A percentile compares a stretch with the other conserved stretches of the same genome.
These are phyloP conservation scores for Phytopythium vexans DNA, from an alignment of 352 stramenopile genomes.

Conservation along the genomic window DNA sequence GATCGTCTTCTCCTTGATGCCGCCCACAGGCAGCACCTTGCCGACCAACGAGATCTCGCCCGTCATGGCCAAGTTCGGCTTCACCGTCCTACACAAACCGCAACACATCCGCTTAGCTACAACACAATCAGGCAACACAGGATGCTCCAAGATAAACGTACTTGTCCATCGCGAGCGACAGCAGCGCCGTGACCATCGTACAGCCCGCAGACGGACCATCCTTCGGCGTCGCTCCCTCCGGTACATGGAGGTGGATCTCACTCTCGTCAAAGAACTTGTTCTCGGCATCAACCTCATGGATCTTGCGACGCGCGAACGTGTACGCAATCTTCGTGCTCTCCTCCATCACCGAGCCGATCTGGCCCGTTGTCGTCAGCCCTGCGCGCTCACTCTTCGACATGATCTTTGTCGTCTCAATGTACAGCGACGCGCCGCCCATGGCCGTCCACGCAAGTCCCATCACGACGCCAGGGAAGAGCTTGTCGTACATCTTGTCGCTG, in stretches of 20 bases:
- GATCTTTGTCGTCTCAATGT: conserved; percentile 94
- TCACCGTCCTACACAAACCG: conserved; percentile 68
- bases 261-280: conserved; percentile 95
- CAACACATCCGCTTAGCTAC: conserved; percentile 8
- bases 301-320: conserved; percentile 88
- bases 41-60: conserved; percentile 95
- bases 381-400: conserved; percentile 62
- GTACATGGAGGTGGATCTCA: conserved; percentile 98
- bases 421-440: conserved; percentile 98
- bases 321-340: conserved; percentile 98
- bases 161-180: conserved; percentile 94
- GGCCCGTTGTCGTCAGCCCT: conserved; percentile 88
- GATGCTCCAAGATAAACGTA: conserved; percentile 26
- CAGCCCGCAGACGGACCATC: conserved; percentile 97
- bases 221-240: conserved; percentile 98
- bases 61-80: conserved; percentile 97
- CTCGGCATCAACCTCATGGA: conserved; percentile 57
- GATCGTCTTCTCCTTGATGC: conserved; percentile 99
- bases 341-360: conserved; percentile 98
- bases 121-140: background rate
- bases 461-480: conserved; percentile 92
- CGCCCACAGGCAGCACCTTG: conserved; percentile 98
- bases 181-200: conserved; percentile 97
- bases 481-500: conserved; percentile 97
- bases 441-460: conserved; percentile 99